A percentile compares a stretch with the other conserved stretches of the same genome.
phyloP scores from a whole-genome alignment of 1,284 basidiomycete genomes.

The Trametes sp. region DNA sequence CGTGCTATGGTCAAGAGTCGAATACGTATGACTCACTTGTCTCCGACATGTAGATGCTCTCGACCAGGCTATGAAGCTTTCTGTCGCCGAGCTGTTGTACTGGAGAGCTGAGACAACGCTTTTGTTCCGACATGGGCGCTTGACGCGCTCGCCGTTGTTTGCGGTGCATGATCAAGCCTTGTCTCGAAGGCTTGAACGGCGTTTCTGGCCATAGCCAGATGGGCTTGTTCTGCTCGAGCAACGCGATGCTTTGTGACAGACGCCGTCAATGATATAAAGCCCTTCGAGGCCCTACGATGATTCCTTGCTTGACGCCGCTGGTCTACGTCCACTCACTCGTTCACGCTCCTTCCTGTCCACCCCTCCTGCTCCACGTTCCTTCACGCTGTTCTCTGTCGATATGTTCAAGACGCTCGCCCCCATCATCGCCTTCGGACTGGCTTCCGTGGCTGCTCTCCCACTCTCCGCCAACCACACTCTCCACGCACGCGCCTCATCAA shows the following conservation, averaged over 20 bases:
- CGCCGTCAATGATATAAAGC: constrained; percentile 18
- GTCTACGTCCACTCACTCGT: constrained; percentile 18
- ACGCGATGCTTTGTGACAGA: too few species aligned
- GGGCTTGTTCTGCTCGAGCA: too few species aligned
- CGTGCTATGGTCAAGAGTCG: too few species aligned
- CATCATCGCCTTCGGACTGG: constrained; percentile 29
- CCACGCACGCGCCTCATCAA: constrained; percentile 18
- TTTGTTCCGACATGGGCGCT: constrained; percentile 7
- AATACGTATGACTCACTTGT: too few species aligned
- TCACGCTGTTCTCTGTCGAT: not conserved
- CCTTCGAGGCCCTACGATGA: not conserved
- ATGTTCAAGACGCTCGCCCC: constrained; percentile 22
- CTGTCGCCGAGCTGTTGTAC: too few species aligned
- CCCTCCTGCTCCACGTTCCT: not conserved
- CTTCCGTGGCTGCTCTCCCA: constrained; percentile 28
- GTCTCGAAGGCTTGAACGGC: not conserved
- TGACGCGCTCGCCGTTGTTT: not conserved
- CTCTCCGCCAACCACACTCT: constrained; percentile 14
- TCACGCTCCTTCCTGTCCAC: not conserved
- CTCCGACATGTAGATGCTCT: too few species aligned
- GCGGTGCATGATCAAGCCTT: not conserved
- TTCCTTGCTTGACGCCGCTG: constrained; percentile 30
- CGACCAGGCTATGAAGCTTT: too few species aligned
- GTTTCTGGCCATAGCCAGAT: not conserved
- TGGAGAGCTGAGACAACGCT: constrained; percentile 12